Conservation (phyloP, 345 rosid genomes). For the Clausena lansium region DNA sequence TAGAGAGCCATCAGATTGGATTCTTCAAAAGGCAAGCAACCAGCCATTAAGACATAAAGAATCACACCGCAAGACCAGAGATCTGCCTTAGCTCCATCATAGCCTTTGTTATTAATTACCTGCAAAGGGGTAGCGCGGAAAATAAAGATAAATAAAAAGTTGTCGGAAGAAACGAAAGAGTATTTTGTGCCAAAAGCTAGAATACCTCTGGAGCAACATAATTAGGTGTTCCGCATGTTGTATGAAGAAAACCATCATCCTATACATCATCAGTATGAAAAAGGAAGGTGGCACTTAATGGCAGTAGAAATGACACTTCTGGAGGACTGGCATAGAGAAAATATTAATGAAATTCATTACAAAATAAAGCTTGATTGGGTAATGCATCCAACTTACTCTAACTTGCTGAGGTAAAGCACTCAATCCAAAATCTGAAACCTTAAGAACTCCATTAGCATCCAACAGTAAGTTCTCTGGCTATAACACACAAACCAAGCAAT, state of each 20-base stretch:
- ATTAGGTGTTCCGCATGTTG: slow-evolving; percentile 98
- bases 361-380: neutral
- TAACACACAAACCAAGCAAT: slow-evolving; percentile 20
- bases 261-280: slow-evolving; percentile 16
- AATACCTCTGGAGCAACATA: slow-evolving; percentile 99
- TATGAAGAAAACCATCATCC: slow-evolving; percentile 98
- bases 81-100: slow-evolving; percentile 96
- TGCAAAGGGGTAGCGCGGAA: slow-evolving; percentile 25
- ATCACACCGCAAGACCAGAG: slow-evolving; percentile 99
- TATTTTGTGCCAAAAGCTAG: slow-evolving; percentile 12
- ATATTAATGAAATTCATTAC: neutral
- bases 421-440: slow-evolving; percentile 96
- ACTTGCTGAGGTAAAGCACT: slow-evolving; percentile 99
- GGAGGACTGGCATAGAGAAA: neutral
- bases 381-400: slow-evolving; percentile 56
- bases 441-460: slow-evolving; percentile 81
- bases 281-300: neutral
- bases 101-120: slow-evolving; percentile 97
- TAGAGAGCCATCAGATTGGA: too few relatives aligned
- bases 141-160: slow-evolving; percentile 6
- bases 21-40: slow-evolving; percentile 92
- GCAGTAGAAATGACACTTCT: neutral
- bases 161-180: neutral
- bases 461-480: slow-evolving; percentile 97
- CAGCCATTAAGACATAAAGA: slow-evolving; percentile 97